These are phyloP conservation scores for Lactarius indigo DNA, from an alignment of 768 basidiomycete genomes.

Conservation along the genomic window DNA sequence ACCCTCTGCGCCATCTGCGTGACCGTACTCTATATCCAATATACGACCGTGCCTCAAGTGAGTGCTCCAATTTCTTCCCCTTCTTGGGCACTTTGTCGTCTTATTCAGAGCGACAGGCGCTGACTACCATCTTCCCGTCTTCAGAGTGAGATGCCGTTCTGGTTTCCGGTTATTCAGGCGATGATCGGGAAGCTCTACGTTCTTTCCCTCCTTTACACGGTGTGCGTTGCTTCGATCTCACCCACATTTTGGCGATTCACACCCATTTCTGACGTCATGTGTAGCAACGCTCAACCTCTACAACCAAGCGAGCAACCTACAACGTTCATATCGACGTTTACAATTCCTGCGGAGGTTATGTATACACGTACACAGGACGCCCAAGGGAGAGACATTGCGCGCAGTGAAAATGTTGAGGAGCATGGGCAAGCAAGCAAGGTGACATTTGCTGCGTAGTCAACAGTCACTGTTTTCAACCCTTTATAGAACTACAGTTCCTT, in stretches of 20 bases:
- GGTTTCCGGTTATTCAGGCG: neutral
- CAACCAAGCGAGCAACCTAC: neutral
- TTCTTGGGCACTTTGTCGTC: neutral
- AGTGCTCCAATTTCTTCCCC: neutral
- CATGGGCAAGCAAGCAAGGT: neutral
- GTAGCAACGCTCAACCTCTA: neutral
- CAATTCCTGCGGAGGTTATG: neutral
- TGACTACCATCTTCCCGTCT: neutral
- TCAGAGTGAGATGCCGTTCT: neutral
- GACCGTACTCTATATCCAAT: neutral
- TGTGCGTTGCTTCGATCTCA: neutral
- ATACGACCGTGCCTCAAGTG: neutral
- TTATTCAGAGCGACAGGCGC: neutral
- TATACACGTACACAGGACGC: neutral
- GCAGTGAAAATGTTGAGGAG: neutral
- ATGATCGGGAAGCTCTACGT: slow-evolving; percentile 19
- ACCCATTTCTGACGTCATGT: neutral
- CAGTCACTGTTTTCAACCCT: neutral
- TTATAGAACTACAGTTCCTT: neutral
- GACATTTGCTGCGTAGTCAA: neutral
- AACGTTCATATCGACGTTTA: slow-evolving; percentile 1
- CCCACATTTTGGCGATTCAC: neutral
- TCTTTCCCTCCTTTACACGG: slow-evolving; percentile 10
- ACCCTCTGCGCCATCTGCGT: slow-evolving; percentile 9
- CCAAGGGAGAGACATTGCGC: neutral